Base-by-base conservation (phyloP, 1,284 basidiomycete genomes). In the Paramarasmius palmivorus region DNA sequence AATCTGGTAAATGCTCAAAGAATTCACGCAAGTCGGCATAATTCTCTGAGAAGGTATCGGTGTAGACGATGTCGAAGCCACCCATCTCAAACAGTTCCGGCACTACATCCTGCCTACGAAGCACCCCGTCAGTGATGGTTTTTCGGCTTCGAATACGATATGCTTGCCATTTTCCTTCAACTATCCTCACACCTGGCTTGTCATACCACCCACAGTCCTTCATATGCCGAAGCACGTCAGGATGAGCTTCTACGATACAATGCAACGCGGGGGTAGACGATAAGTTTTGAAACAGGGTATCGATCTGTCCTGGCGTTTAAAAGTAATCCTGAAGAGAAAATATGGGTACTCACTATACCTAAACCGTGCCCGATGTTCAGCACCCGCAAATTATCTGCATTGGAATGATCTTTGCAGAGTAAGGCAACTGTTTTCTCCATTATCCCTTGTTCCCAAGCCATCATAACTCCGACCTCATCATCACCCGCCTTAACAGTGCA, bases 281-380 rank as follows among this genome's bases (percentile, higher is more conserved):
- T 41, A 92, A 73, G 1, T 70, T 67, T 71, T 96, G 92, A 68
- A 97, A 92, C 37, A 93, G 73, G 17, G 77, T 75, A 66, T 98
- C 95, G 62, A 98, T 85, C 92, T 93, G 57, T 40, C 57, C 32
- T 59, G 26, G 59, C 53, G 55, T 37, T 10, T n/a, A 20, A 39
- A 56, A 60, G 23, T 20, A 22, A 53, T 52, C 56, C 15, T 46
- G 41, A 34, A 8, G 44, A 37, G 38, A 46, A 53, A 39, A 38
- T 52, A 49, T 12, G 42, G 41, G 49, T 1, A 76, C 90, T 62
- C 60, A 95, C 93, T 54, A 98, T 95, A 12, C 96, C 96, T 9
- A 99, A 77, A 10, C 96, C 96, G 65, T 96, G 98, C 4, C 97
- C 96, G 32, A 98, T 77, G 64, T 98, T 99, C 50, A 99, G 74